These are phyloP conservation scores for Climacium dendroides DNA, from an alignment of 225 moss, liverwort and hornwort genomes.

Conservation along the genomic window DNA sequence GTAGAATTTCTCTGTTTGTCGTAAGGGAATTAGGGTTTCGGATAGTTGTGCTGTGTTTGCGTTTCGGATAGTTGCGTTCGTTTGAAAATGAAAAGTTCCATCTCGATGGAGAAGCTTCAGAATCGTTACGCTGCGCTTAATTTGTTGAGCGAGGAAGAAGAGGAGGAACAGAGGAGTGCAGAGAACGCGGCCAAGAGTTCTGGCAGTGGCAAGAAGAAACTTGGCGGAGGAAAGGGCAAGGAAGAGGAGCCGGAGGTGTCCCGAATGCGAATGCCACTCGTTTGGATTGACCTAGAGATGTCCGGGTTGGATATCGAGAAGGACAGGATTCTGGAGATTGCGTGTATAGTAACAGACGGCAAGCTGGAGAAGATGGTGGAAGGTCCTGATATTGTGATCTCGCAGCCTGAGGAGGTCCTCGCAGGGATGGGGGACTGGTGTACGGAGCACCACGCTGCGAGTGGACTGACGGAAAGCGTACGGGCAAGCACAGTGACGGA, in stretches of 20 bases:
- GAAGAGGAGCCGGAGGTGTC: background rate
- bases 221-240: background rate
- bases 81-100: background rate
- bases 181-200: background rate
- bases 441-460: slow-evolving; percentile 70
- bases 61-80: background rate
- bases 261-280: slow-evolving; percentile 44
- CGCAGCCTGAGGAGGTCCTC: slow-evolving; percentile 66
- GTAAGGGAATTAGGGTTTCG: background rate
- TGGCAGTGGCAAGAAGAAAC: background rate
- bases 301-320: slow-evolving; percentile 61
- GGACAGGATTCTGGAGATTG: slow-evolving; percentile 86
- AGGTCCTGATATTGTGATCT: slow-evolving; percentile 81
- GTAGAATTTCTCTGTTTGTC: background rate
- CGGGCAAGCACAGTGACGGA: slow-evolving; percentile 48
- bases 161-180: background rate
- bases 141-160: slow-evolving; percentile 1
- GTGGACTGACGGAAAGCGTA: slow-evolving; percentile 66
- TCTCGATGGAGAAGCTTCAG: slow-evolving; percentile 16
- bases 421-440: slow-evolving; percentile 88
- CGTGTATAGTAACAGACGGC: slow-evolving; percentile 80
- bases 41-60: background rate
- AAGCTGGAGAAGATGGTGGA: slow-evolving; percentile 62
- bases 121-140: slow-evolving; percentile 21
- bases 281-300: slow-evolving; percentile 66